Conservation (phyloP, 1,284 basidiomycete genomes). For the Pascua sp. region DNA sequence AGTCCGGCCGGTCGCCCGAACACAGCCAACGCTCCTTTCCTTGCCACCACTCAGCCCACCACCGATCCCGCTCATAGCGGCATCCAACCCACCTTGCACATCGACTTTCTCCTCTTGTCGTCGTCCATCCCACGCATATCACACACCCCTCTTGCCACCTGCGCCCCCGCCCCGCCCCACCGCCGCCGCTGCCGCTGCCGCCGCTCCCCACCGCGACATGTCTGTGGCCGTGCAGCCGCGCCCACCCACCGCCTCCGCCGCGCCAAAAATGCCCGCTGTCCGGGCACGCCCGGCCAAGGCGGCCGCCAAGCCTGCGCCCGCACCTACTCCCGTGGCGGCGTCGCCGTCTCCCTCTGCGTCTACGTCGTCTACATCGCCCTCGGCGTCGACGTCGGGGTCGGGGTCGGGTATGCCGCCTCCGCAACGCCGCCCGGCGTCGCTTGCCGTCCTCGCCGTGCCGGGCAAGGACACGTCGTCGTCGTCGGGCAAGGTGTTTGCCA, state of each 20-base stretch:
- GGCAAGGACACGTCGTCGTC: slow-evolving; percentile 48
- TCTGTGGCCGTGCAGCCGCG: slow-evolving; percentile 7
- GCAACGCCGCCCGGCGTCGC: slow-evolving; percentile 1
- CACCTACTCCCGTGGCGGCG: not conserved
- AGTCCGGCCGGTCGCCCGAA: no score
- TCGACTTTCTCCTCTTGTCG: slow-evolving; percentile 1
- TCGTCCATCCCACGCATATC: not conserved
- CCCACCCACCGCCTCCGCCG: not conserved
- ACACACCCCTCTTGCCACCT: not conserved
- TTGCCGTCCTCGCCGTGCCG: slow-evolving; percentile 4
- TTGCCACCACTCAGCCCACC: no score
- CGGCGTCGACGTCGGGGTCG: slow-evolving; percentile 5
- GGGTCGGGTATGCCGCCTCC: not conserved
- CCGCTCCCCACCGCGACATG: slow-evolving; percentile 1
- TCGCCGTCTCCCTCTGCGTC: not conserved
- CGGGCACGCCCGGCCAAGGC: not conserved
- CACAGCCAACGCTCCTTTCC: no score
- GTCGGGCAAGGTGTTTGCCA: slow-evolving; percentile 48
- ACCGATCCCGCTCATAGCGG: no score
- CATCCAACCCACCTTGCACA: not conserved
- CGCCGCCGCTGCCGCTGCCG: not conserved
- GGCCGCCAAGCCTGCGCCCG: not conserved
- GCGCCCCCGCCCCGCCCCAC: not conserved
- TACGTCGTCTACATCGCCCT: not conserved
- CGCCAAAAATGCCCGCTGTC: slow-evolving; percentile 10